Conservation (phyloP, 2,329 filamentous ascomycete species). For the Sarocladiaceae sp. region DNA sequence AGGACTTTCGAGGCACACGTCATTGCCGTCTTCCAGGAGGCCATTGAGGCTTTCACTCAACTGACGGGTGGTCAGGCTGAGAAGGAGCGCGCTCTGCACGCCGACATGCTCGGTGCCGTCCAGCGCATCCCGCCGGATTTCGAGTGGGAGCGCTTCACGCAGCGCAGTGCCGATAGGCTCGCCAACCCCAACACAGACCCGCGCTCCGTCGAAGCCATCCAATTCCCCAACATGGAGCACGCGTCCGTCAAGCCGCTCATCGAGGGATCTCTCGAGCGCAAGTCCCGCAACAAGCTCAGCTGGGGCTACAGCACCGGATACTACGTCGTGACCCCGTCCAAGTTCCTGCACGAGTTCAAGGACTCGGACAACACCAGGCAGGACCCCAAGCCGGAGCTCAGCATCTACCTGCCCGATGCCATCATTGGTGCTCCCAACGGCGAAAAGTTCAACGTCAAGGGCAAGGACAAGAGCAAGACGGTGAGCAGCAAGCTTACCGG, state of each 20-base stretch:
- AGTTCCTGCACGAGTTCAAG: constrained; percentile 94
- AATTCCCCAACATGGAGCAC: constrained; percentile 88
- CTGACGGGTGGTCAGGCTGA: constrained; percentile 76
- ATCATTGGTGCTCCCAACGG: constrained; percentile 64
- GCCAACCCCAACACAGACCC: constrained; percentile 72
- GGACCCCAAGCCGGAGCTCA: constrained; percentile 79
- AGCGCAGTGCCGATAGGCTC: constrained; percentile 64
- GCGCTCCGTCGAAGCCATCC: constrained; percentile 65
- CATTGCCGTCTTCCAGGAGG: constrained; percentile 73
- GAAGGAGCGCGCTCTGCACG: constrained; percentile 72
- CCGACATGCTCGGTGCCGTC: constrained; percentile 70
- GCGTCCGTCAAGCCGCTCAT: constrained; percentile 72
- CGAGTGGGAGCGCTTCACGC: constrained; percentile 83
- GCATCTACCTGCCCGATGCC: constrained; percentile 88
- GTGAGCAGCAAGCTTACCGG: constrained; percentile 77
- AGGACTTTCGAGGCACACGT: constrained; percentile 81
- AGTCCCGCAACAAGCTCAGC: constrained; percentile 76
- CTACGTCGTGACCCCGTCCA: constrained; percentile 84
- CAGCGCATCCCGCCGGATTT: constrained; percentile 78
- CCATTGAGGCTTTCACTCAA: constrained; percentile 76
- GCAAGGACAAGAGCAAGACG: constrained; percentile 81
- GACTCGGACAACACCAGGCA: constrained; percentile 68
- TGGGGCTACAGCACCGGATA: constrained; percentile 74
- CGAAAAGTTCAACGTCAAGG: constrained; percentile 89
- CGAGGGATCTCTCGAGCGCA: constrained; percentile 83